Evolutionary conservation across 2,329 filamentous ascomycete genomes (phyloP), one percentile per base, ranked within the genome.

Genomic region (Sphaceloma murrayae): DNA sequence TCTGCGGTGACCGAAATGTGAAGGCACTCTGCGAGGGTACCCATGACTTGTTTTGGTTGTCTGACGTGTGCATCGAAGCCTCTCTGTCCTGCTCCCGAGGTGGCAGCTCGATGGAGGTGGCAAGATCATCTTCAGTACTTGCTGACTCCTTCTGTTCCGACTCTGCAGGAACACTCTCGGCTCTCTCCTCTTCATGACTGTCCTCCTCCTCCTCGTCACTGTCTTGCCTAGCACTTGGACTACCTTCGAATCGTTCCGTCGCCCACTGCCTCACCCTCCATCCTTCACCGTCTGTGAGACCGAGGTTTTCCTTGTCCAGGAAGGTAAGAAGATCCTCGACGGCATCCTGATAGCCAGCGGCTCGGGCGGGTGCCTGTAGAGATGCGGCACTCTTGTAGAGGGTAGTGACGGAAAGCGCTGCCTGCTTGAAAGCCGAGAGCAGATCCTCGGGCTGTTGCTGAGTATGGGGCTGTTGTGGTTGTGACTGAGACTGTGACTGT

Each of bases 391-490:
- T 88, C 65, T 94, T 95, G 69, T 96, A 96, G 10, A 98, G 78
- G 58, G 93, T 94, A 36, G 91, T 96, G 45, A 96, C 88, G 4
- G 87, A 94, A 24, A 95, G 73, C 14, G 91, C 91, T 24, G 91
- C 91, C 11, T 83, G 79, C 63, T 87, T 91, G 73, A 98, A 98
- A 47, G 85, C 81, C 54, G 89, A 81, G 47, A 95, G 77, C 36
- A 95, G 77, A 58, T 69, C 60, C 27, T 56, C 52, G 48, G 50
- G 56, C 33, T 56, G 63, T 47, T 47, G 47, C 52, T n/a, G n/a
- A n/a, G n/a, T n/a, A n/a, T n/a, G n/a, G n/a, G n/a, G n/a, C n/a
- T 65, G 61, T n/a, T 51, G 47, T 11, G 52, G 46, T 32, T 54
- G 52, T 33, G 32, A 42, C 29, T 47, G 32, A 19, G 26, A 19